These are phyloP conservation scores for Kazachstania psychrophila DNA, from an alignment of 805 yeast species.

Conservation along the genomic window DNA sequence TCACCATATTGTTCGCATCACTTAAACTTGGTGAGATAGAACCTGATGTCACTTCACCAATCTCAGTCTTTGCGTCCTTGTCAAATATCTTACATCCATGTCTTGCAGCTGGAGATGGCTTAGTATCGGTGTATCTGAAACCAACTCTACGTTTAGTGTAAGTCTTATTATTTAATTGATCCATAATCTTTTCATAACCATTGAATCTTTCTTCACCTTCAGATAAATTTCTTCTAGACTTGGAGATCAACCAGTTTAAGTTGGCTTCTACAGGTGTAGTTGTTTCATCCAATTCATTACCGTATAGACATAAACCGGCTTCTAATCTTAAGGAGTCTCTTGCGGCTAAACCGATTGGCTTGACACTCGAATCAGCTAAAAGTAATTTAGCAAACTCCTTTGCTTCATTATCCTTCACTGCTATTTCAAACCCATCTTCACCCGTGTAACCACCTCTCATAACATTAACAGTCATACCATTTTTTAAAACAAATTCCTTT, in stretches of 20 bases:
- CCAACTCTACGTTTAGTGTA: conserved; percentile 63
- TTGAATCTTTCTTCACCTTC: conserved; percentile 45
- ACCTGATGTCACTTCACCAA: conserved; percentile 47
- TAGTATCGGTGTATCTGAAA: conserved; percentile 46
- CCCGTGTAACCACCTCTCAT: conserved; percentile 97
- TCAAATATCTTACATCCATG: conserved; percentile 57
- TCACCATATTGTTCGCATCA: conserved; percentile 36
- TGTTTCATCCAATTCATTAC: conserved; percentile 74
- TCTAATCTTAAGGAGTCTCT: conserved; percentile 91
- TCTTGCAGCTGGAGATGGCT: conserved; percentile 97
- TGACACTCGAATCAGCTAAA: conserved; percentile 45
- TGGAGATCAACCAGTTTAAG: conserved; percentile 82
- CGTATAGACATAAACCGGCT: conserved; percentile 98
- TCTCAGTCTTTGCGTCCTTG: conserved; percentile 49
- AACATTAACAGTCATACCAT: conserved; percentile 49
- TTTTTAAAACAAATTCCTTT: conserved; percentile 30
- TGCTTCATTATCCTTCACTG: conserved; percentile 56
- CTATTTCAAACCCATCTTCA: conserved; percentile 94
- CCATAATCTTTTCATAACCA: conserved; percentile 61
- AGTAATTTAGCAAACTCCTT: conserved; percentile 54
- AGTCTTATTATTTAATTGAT: conserved; percentile 60
- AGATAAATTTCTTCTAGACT: conserved; percentile 49
- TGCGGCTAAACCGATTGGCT: conserved; percentile 95
- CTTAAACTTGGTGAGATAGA: conserved; percentile 57
- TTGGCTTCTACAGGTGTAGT: conserved; percentile 86